Evolutionary conservation across 2,329 filamentous ascomycete genomes (phyloP), one percentile per base, ranked within the genome.

Genomic region (Alternaria rosae): DNA sequence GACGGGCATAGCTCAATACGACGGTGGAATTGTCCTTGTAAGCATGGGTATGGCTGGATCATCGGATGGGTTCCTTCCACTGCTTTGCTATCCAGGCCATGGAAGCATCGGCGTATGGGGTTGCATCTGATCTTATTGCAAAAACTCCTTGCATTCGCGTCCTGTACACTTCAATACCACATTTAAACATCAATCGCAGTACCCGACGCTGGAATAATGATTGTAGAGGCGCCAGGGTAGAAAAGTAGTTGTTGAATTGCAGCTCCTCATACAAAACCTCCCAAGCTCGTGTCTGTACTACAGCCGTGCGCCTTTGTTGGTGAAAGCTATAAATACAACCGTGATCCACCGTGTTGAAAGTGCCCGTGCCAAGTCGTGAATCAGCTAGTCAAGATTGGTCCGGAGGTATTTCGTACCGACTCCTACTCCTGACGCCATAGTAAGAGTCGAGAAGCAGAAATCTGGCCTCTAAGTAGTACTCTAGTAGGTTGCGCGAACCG

Each of bases 61-160:
- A 57, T 45, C 10, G 44, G 45, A 28, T 52, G 58, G 63, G 44
- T 35, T 61, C 53, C 28, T 65, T 56, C 20, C 26, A 55, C 54
- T 58, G 20, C 23, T 55, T 54, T 58, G 51, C 52, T 44, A 15
- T 58, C 59, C n/a, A 42, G 45, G 54, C 45, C 47, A 30, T 55
- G 54, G 57, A 68, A 53, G 50, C 54, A 64, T 55, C 11, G 66
- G 64, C 55, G 64, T 59, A 53, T 57, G 53, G 59, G 55, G 23
- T 59, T 61, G 61, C 63, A 59, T 68, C 44, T 56, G 48, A 32
- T 54, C 23, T 42, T 54, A 42, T 53, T 57, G 58, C 58, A 55
- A 54, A 35, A 30, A 44, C 52, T 51, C 51, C 45, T 59, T 54
- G 54, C 35, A 52, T 64, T 59, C 54, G 60, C 44, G 53, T 47